Percentiles rank a stretch among this genome's conserved stretches.
These are phyloP conservation scores for Talaromyces amestolkiae DNA, from an alignment of 2,329 filamentous ascomycete genomes.

Conservation along the genomic window DNA sequence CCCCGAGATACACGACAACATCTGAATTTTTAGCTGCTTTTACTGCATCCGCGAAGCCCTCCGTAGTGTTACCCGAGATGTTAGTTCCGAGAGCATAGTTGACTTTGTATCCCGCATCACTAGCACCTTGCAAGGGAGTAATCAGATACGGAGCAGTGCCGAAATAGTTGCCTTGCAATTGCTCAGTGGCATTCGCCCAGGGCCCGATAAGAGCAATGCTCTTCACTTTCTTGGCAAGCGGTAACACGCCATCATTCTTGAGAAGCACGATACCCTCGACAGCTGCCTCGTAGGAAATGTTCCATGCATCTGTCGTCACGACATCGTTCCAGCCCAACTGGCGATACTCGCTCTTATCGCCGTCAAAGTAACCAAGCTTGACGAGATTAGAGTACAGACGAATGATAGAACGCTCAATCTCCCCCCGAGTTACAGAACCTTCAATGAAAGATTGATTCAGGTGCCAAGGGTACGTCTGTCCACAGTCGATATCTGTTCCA, in stretches of 20 bases:
- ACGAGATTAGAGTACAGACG: slow-evolving; percentile 52
- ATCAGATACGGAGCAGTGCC: slow-evolving; percentile 57
- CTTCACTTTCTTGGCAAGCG: slow-evolving; percentile 39
- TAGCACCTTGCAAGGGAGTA: slow-evolving; percentile 53
- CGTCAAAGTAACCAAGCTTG: slow-evolving; percentile 54
- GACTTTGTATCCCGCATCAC: slow-evolving; percentile 47
- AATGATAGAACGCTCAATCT: slow-evolving; percentile 48
- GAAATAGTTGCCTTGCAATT: slow-evolving; percentile 61
- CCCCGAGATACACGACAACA: slow-evolving; percentile 42
- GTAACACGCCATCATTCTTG: slow-evolving; percentile 52
- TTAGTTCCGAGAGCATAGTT: slow-evolving; percentile 45
- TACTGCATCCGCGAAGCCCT: slow-evolving; percentile 35
- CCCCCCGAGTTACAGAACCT: slow-evolving; percentile 45
- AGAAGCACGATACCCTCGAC: slow-evolving; percentile 50
- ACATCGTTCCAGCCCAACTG: slow-evolving; percentile 57
- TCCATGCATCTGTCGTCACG: slow-evolving; percentile 52
- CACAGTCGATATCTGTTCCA: slow-evolving; percentile 56
- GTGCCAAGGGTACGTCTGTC: slow-evolving; percentile 48
- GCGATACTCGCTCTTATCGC: slow-evolving; percentile 46
- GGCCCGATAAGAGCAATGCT: slow-evolving; percentile 57
- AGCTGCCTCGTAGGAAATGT: slow-evolving; percentile 56
- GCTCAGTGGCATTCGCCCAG: slow-evolving; percentile 57
- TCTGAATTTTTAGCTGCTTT: slow-evolving; percentile 36
- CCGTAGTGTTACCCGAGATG: slow-evolving; percentile 30
- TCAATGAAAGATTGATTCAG: slow-evolving; percentile 45